phyloP scores from a whole-genome alignment of 2,329 filamentous ascomycete species.

The Hypoxylon sp. region DNA sequence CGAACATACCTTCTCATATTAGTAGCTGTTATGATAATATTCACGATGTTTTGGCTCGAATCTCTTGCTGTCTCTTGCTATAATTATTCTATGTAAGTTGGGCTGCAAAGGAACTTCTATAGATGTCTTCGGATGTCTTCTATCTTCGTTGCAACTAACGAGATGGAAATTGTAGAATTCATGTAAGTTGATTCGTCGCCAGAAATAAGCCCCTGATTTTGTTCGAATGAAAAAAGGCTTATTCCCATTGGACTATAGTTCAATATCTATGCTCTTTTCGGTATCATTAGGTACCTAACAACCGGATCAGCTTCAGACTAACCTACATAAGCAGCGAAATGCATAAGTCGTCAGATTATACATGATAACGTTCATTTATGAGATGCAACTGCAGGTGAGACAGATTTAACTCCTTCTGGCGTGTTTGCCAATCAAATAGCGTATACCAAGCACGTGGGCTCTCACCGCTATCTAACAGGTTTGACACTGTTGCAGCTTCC shows the following conservation, averaged over 20 bases:
- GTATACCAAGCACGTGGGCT: conserved; percentile 36
- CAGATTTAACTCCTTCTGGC: conserved; percentile 17
- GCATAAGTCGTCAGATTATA: conserved; percentile 1
- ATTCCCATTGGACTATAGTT: conserved; percentile 24
- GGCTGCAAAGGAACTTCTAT: neutral
- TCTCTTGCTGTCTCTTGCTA: too few species aligned
- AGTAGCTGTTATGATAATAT: neutral
- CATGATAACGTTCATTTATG: neutral
- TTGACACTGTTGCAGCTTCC: conserved; percentile 15
- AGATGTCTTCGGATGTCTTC: neutral
- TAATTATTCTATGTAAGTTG: too few species aligned
- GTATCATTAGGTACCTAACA: conserved; percentile 34
- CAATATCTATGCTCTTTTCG: conserved; percentile 1
- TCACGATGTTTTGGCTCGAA: too few species aligned
- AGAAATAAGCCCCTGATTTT: conserved; percentile 24
- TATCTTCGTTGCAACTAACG: conserved; percentile 16
- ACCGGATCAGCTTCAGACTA: conserved; percentile 20
- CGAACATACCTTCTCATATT: neutral
- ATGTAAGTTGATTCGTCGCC: conserved; percentile 36
- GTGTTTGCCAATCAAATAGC: conserved; percentile 32
- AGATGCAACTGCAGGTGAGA: conserved; percentile 31
- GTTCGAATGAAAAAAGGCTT: neutral
- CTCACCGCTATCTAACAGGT: conserved; percentile 40
- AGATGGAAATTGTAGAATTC: neutral
- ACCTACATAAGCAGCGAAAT: neutral